phyloP scores from a whole-genome alignment of 2,329 filamentous ascomycete species.

The Clonostachys rhizophaga region DNA sequence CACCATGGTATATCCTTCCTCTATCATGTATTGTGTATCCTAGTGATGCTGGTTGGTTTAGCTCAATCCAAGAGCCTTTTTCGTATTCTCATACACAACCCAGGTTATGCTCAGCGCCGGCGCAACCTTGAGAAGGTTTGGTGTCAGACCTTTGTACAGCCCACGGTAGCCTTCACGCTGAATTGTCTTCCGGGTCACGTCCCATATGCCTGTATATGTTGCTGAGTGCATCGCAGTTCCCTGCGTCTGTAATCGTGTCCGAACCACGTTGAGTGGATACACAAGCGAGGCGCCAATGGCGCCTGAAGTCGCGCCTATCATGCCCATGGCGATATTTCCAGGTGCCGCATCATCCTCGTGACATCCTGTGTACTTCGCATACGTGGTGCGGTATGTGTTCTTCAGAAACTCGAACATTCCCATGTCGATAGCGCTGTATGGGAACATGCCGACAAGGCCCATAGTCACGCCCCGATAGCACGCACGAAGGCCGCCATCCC shows the following conservation, averaged over 20 bases:
- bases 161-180: conserved; percentile 78
- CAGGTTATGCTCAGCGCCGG: conserved; percentile 95
- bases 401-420: conserved; percentile 95
- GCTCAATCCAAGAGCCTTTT: conserved; percentile 59
- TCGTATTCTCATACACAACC: conserved; percentile 88
- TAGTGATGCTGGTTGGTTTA: conserved; percentile 3
- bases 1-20: no score
- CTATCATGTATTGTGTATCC: no score
- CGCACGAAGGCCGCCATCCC: conserved; percentile 64
- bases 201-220: conserved; percentile 86
- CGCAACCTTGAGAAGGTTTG: conserved; percentile 93
- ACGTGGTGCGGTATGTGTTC: conserved; percentile 62
- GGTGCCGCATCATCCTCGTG: conserved; percentile 81
- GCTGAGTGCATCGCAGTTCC: conserved; percentile 87
- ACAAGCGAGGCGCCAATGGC: conserved; percentile 91
- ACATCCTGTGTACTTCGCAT: conserved; percentile 63
- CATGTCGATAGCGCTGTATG: conserved; percentile 94
- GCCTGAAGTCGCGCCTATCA: conserved; percentile 87
- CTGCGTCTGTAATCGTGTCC: conserved; percentile 89
- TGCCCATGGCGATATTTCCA: conserved; percentile 77
- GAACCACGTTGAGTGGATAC: conserved; percentile 89
- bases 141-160: conserved; percentile 90
- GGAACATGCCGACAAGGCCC: conserved; percentile 94
- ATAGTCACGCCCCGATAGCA: conserved; percentile 93
- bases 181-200: conserved; percentile 81